These are phyloP conservation scores for Hypomontagnella monticulosa DNA, from an alignment of 495 filamentous ascomycete species.

Conservation along the genomic window DNA sequence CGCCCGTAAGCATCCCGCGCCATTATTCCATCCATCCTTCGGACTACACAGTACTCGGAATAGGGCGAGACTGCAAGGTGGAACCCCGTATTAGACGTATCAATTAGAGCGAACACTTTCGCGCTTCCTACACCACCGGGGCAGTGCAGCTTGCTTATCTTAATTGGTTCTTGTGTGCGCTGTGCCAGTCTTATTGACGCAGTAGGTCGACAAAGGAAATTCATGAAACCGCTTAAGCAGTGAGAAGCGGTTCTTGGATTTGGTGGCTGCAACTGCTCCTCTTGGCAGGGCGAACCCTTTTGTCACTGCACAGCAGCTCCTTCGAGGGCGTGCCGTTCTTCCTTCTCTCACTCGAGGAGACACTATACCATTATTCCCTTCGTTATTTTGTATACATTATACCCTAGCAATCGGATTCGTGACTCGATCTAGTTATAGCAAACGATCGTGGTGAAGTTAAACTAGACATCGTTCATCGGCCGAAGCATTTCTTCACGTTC, in stretches of 20 bases:
- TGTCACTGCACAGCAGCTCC: conserved; percentile 17
- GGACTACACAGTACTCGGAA: conserved; percentile 19
- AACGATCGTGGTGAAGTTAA: conserved; percentile 5
- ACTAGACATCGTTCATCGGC: not conserved
- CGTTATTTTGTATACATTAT: conserved; percentile 7
- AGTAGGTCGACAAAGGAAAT: not conserved
- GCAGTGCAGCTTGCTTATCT: conserved; percentile 27
- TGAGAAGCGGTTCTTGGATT: conserved; percentile 12
- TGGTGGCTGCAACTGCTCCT: conserved; percentile 35
- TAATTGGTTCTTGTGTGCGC: conserved; percentile 30
- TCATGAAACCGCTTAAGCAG: conserved; percentile 11
- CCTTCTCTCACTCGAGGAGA: not conserved
- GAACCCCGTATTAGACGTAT: conserved; percentile 34
- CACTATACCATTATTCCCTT: not conserved
- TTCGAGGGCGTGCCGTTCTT: not conserved
- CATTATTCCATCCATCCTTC: conserved; percentile 26
- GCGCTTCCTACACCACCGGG: conserved; percentile 24
- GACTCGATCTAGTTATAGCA: conserved; percentile 4
- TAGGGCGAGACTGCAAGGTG: conserved; percentile 8
- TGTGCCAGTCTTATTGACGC: conserved; percentile 14
- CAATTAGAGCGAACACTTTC: conserved; percentile 22
- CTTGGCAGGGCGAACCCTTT: conserved; percentile 28
- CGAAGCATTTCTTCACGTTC: not conserved
- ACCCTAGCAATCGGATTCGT: conserved; percentile 2
- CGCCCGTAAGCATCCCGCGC: conserved; percentile 26